These are phyloP conservation scores for Erythrobasidium hasegawianum DNA, from an alignment of 1,284 basidiomycete genomes.

Conservation along the genomic window DNA sequence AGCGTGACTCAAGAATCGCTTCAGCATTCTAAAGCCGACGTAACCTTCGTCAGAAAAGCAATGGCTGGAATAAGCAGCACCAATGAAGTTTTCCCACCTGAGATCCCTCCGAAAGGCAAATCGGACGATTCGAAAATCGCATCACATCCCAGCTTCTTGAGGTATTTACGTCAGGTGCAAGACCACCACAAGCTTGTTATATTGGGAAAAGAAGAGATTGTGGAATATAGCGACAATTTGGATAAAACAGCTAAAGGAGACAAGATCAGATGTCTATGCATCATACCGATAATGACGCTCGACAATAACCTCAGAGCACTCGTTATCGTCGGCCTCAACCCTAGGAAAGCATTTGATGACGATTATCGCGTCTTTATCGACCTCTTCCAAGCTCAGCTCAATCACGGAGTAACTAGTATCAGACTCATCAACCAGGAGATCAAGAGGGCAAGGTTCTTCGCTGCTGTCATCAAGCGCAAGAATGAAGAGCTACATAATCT, in stretches of 20 bases:
- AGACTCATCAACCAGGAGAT: slow-evolving; percentile 41
- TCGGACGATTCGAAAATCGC: neutral
- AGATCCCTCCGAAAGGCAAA: neutral
- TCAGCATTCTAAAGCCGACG: neutral
- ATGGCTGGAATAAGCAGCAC: neutral
- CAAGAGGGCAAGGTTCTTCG: slow-evolving; percentile 39
- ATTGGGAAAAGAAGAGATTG: neutral
- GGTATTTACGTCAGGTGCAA: slow-evolving; percentile 11
- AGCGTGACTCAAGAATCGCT: neutral
- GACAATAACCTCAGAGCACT: slow-evolving; percentile 41
- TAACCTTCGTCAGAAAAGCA: slow-evolving; percentile 12
- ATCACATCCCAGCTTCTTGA: slow-evolving; percentile 14
- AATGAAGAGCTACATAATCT: slow-evolving; percentile 41
- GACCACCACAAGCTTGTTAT: slow-evolving; percentile 4
- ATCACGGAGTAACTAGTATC: slow-evolving; percentile 41
- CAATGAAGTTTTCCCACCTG: slow-evolving; percentile 11
- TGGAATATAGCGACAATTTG: neutral
- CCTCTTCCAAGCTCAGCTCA: slow-evolving; percentile 39
- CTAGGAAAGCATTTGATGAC: slow-evolving; percentile 37
- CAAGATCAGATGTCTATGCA: neutral
- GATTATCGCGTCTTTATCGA: slow-evolving; percentile 41
- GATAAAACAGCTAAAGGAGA: slow-evolving; percentile 6
- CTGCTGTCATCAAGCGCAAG: slow-evolving; percentile 42
- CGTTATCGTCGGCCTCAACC: slow-evolving; percentile 41
- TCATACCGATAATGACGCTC: slow-evolving; percentile 23